Conservation (phyloP, 2,329 filamentous ascomycete species). For the Lecanicillium sp. region DNA sequence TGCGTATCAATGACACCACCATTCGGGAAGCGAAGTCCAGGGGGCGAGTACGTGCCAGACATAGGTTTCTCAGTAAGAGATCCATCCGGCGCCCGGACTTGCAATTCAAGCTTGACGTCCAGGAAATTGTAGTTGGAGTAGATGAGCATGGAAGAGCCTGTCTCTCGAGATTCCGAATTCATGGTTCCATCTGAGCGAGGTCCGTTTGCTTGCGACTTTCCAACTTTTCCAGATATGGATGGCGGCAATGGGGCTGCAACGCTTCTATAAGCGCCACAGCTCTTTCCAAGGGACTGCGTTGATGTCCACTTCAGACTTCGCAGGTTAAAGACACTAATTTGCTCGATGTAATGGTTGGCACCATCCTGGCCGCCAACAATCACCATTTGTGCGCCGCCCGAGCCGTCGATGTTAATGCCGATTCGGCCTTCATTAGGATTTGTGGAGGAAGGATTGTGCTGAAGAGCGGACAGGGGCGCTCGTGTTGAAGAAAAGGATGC, state of each 20-base stretch:
- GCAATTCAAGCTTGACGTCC: conserved; percentile 91
- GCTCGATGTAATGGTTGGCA: conserved; percentile 97
- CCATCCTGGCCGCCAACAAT: conserved; percentile 95
- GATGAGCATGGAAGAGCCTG: conserved; percentile 75
- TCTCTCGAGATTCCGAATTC: conserved; percentile 46
- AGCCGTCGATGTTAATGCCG: conserved; percentile 82
- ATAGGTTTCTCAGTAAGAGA: conserved; percentile 80
- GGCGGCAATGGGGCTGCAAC: conserved; percentile 79
- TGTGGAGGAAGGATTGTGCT: conserved; percentile 78
- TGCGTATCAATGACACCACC: conserved; percentile 92
- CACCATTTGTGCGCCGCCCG: conserved; percentile 92
- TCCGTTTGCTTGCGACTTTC: conserved; percentile 43
- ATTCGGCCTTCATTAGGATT: conserved; percentile 83
- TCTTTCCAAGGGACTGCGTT: conserved; percentile 78
- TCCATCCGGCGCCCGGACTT: conserved; percentile 79
- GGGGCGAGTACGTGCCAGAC: conserved; percentile 79
- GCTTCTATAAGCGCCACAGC: conserved; percentile 92
- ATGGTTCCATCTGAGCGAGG: conserved; percentile 36
- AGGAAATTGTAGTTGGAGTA: conserved; percentile 99
- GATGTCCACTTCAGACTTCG: conserved; percentile 93
- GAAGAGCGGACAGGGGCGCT: conserved; percentile 77
- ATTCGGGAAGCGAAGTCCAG: conserved; percentile 89
- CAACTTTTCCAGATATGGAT: conserved; percentile 57
- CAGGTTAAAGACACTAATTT: conserved; percentile 96
- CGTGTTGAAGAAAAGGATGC: conserved; percentile 78